These are phyloP conservation scores for Rhododendron ovatum DNA, from an alignment of 148 eudicot genomes.

Conservation along the genomic window DNA sequence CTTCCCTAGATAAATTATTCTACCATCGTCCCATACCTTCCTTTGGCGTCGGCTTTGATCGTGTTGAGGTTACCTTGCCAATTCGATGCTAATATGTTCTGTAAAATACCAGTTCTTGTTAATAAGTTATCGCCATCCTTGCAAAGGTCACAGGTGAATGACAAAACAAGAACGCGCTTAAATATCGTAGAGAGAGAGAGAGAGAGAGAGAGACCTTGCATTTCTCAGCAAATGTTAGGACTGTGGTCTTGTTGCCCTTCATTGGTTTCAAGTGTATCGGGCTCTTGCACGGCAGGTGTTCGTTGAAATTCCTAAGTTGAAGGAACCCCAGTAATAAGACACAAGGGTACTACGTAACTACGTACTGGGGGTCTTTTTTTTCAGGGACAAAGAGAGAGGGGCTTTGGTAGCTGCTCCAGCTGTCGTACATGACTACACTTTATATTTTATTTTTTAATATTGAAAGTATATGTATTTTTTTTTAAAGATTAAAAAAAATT, in stretches of 20 bases:
- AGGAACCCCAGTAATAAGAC: slow-evolving; percentile 6
- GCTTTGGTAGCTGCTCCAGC: too few species aligned
- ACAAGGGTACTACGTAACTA: too few species aligned
- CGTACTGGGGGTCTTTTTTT: too few species aligned
- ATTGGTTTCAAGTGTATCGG: slow-evolving; percentile 14
- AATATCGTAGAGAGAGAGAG: neutral
- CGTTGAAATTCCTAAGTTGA: slow-evolving; percentile 23
- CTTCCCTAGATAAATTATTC: neutral
- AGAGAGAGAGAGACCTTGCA: slow-evolving; percentile 51
- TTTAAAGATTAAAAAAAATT: too few species aligned
- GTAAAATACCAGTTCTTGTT: slow-evolving; percentile 4
- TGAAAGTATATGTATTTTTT: too few species aligned
- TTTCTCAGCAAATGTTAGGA: slow-evolving; percentile 57
- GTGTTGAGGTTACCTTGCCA: slow-evolving; percentile 90
- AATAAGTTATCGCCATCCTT: neutral
- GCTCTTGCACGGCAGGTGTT: slow-evolving; percentile 32
- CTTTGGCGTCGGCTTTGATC: slow-evolving; percentile 64
- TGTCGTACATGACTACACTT: too few species aligned
- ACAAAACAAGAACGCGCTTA: neutral
- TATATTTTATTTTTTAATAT: too few species aligned
- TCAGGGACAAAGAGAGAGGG: too few species aligned
- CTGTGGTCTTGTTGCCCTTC: slow-evolving; percentile 45
- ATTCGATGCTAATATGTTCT: slow-evolving; percentile 80
- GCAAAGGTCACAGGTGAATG: neutral
- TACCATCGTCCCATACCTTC: slow-evolving; percentile 40